phyloP scores from a whole-genome alignment of 2,329 filamentous ascomycete species.

The Fusarium sp. region DNA sequence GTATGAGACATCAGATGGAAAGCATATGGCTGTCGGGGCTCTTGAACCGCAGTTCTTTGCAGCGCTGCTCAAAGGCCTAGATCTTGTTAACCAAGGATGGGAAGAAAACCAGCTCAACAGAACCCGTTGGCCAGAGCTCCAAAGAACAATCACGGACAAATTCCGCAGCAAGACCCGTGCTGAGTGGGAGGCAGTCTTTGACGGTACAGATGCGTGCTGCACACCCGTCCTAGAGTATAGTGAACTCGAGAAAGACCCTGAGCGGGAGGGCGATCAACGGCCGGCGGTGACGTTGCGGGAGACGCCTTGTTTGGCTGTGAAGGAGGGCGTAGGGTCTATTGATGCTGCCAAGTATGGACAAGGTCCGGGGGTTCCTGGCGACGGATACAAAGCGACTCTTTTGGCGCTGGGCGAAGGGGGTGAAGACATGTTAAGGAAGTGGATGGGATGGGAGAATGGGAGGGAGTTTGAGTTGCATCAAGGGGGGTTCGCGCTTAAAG shows the following conservation, averaged over 20 bases:
- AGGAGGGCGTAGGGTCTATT: constrained; percentile 50
- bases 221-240: constrained; percentile 82
- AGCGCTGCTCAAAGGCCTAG: constrained; percentile 72
- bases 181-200: constrained; percentile 88
- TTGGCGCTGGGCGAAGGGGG: constrained; percentile 76
- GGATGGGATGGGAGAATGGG: constrained; percentile 81
- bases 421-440: constrained; percentile 71
- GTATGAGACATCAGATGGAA: constrained; percentile 82
- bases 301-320: constrained; percentile 74
- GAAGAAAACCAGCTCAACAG: constrained; percentile 66
- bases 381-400: constrained; percentile 69
- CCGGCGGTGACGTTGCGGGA: constrained; percentile 73
- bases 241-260: constrained; percentile 68
- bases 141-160: constrained; percentile 63
- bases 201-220: constrained; percentile 90
- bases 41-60: constrained; percentile 88
- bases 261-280: constrained; percentile 73
- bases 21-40: constrained; percentile 87
- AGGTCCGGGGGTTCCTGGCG: constrained; percentile 70
- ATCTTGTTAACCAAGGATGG: constrained; percentile 61
- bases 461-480: constrained; percentile 73
- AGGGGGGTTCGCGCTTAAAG: constrained; percentile 66
- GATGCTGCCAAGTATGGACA: constrained; percentile 63
- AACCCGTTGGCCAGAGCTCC: constrained; percentile 73
- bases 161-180: constrained; percentile 76